Percentiles rank a stretch among this genome's conserved stretches.
phyloP scores from a whole-genome alignment of 2,329 filamentous ascomycete species.

The Exophiala sp. region DNA sequence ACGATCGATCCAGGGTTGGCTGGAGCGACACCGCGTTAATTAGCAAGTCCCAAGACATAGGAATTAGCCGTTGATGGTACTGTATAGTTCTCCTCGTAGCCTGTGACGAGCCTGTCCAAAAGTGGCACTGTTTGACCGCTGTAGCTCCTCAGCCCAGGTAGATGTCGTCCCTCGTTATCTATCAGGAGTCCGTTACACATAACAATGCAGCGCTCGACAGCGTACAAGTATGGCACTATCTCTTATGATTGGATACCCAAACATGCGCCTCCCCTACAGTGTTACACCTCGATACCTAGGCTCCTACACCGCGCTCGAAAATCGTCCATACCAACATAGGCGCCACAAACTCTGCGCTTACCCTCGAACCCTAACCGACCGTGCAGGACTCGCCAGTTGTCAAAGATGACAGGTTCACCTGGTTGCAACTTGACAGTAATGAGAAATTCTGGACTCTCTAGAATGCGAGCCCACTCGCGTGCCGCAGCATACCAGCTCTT shows the following conservation, averaged over 20 bases:
- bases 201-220: too few relatives aligned
- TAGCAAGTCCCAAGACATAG: too few relatives aligned
- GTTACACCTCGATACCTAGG: constrained; percentile 13
- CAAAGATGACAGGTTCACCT: constrained; percentile 78
- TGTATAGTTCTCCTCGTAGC: too few relatives aligned
- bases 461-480: constrained; percentile 65
- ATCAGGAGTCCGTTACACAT: too few relatives aligned
- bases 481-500: constrained; percentile 75
- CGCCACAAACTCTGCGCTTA: constrained; percentile 82
- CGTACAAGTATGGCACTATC: neutral
- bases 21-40: too few relatives aligned
- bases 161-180: too few relatives aligned
- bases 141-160: too few relatives aligned
- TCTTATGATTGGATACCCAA: neutral
- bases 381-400: constrained; percentile 94
- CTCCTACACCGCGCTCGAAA: constrained; percentile 21
- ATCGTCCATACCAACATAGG: constrained; percentile 61
- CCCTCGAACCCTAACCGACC: constrained; percentile 80
- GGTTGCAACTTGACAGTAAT: constrained; percentile 80
- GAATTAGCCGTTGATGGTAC: too few relatives aligned
- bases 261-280: neutral
- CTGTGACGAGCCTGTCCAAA: too few relatives aligned
- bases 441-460: constrained; percentile 63
- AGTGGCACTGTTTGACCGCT: too few relatives aligned
- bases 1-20: too few relatives aligned